A percentile compares a stretch with the other conserved stretches of the same genome.
Evolutionary conservation across 2,329 filamentous ascomycete species (phyloP).

Genomic region (Leptographium galeiforme): DNA sequence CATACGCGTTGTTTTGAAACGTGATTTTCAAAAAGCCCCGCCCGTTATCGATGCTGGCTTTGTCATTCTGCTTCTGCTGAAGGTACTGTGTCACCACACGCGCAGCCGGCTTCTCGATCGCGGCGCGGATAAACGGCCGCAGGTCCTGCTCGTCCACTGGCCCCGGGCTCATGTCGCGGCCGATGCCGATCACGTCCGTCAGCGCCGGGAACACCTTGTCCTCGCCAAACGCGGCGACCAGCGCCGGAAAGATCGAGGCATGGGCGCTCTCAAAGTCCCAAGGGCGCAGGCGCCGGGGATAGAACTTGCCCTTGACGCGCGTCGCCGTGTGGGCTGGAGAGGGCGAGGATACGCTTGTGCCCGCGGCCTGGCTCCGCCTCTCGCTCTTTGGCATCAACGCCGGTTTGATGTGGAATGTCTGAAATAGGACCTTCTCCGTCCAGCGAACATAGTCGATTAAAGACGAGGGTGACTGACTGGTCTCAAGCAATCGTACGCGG

Average conservation of each 20-base stretch:
- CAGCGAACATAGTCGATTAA: no score
- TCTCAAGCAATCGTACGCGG: no score
- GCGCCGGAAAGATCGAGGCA: not conserved
- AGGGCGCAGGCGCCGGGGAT: not conserved
- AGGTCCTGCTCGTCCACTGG: conserved; percentile 1
- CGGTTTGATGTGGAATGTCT: no score
- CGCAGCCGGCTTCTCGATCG: conserved; percentile 5
- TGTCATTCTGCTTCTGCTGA: not conserved
- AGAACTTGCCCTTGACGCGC: not conserved
- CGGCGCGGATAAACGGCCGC: conserved; percentile 1
- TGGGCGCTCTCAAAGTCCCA: not conserved
- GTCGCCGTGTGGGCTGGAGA: no score
- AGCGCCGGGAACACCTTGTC: not conserved
- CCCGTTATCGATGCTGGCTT: no score
- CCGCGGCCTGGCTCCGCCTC: no score
- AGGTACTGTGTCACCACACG: not conserved
- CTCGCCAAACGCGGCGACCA: not conserved
- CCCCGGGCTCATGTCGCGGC: not conserved
- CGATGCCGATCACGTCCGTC: not conserved
- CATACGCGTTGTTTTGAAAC: conserved; percentile 1
- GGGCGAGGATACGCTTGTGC: no score
- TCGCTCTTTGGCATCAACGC: no score
- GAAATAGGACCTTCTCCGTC: no score
- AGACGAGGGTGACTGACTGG: no score
- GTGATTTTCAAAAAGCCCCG: no score